Evolutionary conservation across 2,329 filamentous ascomycete species (phyloP), one percentile per base, ranked within the genome.

Genomic region (Botrytis fabae): DNA sequence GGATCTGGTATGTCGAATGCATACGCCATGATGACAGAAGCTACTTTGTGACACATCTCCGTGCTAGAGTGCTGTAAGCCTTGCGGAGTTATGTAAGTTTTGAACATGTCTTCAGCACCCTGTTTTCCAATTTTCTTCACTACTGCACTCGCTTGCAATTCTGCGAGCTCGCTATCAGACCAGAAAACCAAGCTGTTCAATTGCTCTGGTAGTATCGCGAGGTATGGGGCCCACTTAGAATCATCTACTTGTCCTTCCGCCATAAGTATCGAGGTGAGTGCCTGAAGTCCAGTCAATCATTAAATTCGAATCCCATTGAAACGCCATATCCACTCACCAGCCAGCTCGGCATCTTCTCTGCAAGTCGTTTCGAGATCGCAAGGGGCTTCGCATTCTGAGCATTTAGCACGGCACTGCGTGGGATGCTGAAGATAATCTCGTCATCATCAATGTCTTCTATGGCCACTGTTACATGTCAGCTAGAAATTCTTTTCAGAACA

Each of bases 181-280:
- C 91, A 93, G 81, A 91, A 93, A 85, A 93, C 92, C 48, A 92
- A 83, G 14, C 89, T 92, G 79, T 92, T 86, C 78, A 93, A 91
- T 14, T 83, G 79, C 70, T 80, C 80, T 32, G 91, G 91, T 20
- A 93, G 83, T 64, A 92, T 82, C 69, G 85, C 82, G 75, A 92
- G 88, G 81, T 93, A 93, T 4, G 87, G 83, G 46, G 85, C 84
- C 80, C 80, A 81, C 74, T 75, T 78, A 28, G 80, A 81, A 64
- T 78, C 70, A 38, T 74, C 65, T 71, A 66, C 73, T 42, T 74
- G 62, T 60, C 73, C 75, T 77, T 80, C 77, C 22, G 72, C 69
- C 40, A 79, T 74, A 51, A 80, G 77, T 69, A 78, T 74, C n/a
- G 75, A 69, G 28, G 66, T 73, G 22, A 73, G 72, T 32, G 66